Percentiles rank a stretch among this genome's conserved stretches.
Conservation (phyloP, 441 rosid species). For the Croton laevigatus region DNA sequence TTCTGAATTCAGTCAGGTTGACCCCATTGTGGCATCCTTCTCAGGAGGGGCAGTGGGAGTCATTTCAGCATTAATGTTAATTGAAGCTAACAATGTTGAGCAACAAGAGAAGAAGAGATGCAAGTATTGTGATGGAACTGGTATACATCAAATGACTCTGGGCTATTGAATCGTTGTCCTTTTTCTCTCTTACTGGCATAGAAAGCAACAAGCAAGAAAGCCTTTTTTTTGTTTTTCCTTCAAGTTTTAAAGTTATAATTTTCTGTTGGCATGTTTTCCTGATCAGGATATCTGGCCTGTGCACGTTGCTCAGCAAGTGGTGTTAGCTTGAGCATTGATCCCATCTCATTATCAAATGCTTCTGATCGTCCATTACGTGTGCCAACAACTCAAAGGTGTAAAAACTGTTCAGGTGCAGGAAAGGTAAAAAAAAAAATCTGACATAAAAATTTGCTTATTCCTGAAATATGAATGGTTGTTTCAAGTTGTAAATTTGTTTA, state of each 20-base stretch:
- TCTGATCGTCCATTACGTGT: slow-evolving; percentile 48
- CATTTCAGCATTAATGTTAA: slow-evolving; percentile 91
- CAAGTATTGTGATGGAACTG: slow-evolving; percentile 91
- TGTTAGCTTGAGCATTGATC: slow-evolving; percentile 58
- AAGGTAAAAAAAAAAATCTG: slow-evolving; percentile 46
- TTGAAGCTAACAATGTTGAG: slow-evolving; percentile 87
- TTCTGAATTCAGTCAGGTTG: slow-evolving; percentile 73
- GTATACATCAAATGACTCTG: slow-evolving; percentile 33
- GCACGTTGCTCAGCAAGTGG: slow-evolving; percentile 92
- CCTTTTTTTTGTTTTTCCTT: slow-evolving; percentile 4
- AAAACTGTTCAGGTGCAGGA: slow-evolving; percentile 90
- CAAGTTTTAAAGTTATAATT: slow-evolving; percentile 2
- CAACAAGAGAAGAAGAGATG: slow-evolving; percentile 95
- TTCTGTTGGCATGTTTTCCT: slow-evolving; percentile 3
- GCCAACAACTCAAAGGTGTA: slow-evolving; percentile 67
- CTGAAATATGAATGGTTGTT: background rate
- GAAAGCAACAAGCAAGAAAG: background rate
- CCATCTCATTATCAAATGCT: slow-evolving; percentile 46
- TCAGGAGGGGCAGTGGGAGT: slow-evolving; percentile 98
- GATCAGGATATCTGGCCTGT: slow-evolving; percentile 86
- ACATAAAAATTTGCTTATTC: background rate
- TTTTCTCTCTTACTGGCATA: background rate
- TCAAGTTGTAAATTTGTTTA: background rate
- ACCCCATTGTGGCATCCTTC: slow-evolving; percentile 96
- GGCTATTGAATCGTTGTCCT: background rate